Evolutionary conservation across 208 protist species (phyloP), one percentile per base, ranked within the genome.

Genomic region (Leishmania aethiopica): DNA sequence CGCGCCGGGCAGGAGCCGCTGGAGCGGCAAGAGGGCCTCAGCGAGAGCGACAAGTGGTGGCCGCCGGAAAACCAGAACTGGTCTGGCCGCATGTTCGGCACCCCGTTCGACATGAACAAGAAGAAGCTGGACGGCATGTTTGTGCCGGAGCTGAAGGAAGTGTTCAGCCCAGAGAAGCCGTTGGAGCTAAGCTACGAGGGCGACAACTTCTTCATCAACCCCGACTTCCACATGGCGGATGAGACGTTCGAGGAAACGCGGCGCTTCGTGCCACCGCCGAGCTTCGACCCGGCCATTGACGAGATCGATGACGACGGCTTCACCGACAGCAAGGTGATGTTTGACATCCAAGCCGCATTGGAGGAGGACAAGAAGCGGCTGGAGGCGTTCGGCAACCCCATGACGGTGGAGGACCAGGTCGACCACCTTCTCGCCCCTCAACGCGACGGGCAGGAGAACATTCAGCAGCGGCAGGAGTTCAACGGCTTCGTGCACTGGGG

Each of bases 401-500:
- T 97, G 83, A 79, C 91, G 67, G 93, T 95, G 17, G 92, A 97
- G 84, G 94, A 97, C 79, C 92, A 97, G 83, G 89, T 97, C 59
- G 92, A 97, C 80, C 89, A 90, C 78, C 89, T 97, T 5, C 88
- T 97, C 37, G 89, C 92, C 37, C 92, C 94, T 40, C 92, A 95
- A 81, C 94, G 94, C 15, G 91, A 96, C n/a, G 93, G 92, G 1
- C 84, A 94, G 62, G 93, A 95, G 73, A 95, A 95, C 79, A 82
- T 95, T 15, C 88, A 93, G 84, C 93, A 97, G 84, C 91, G 92
- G 15, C 87, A 94, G 69, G 92, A 97, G 81, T 96, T 97, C 78
- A 97, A 97, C 83, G 94, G 94, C 19, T 97, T 97, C 77, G 91
- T 93, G 53, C 94, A 97, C 85, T 97, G 93, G 93, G 94, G 94